A percentile compares a stretch with the other conserved stretches of the same genome.
Conservation (phyloP, 495 filamentous ascomycete species). For the Penicillium coffeae region DNA sequence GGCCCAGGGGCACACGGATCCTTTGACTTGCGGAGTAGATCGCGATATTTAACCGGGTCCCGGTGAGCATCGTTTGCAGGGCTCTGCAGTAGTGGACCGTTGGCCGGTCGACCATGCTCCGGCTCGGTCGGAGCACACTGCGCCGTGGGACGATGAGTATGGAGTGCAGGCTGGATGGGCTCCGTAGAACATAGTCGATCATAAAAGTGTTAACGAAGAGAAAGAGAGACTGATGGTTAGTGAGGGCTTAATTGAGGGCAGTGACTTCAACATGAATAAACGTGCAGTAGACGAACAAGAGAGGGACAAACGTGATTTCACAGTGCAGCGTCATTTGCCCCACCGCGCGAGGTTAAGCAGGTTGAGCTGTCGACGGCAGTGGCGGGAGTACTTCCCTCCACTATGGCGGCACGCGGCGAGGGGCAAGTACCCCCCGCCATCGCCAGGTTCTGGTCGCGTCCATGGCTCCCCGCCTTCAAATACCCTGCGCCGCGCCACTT, state of each 20-base stretch:
- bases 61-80: constrained; percentile 24
- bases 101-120: constrained; percentile 28
- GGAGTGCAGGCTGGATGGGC: too few species aligned
- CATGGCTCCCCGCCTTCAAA: constrained; percentile 26
- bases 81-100: constrained; percentile 24
- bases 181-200: too few species aligned
- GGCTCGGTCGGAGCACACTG: constrained; percentile 39
- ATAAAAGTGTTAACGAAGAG: too few species aligned
- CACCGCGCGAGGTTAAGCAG: constrained; percentile 16
- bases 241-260: too few species aligned
- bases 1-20: neutral
- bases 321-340: constrained; percentile 34
- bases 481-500: constrained; percentile 30
- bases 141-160: constrained; percentile 30
- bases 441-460: constrained; percentile 8
- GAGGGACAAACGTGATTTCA: constrained; percentile 17
- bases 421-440: constrained; percentile 16
- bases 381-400: constrained; percentile 11
- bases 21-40: constrained; percentile 9
- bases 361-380: too few species aligned
- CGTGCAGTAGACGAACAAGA: neutral
- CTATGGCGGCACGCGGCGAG: constrained; percentile 8
- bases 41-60: constrained; percentile 25
- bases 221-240: neutral
- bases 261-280: constrained; percentile 1